A percentile compares a stretch with the other conserved stretches of the same genome.
Conservation (phyloP, 2,329 filamentous ascomycete genomes). For the Mariannaea elegans region DNA sequence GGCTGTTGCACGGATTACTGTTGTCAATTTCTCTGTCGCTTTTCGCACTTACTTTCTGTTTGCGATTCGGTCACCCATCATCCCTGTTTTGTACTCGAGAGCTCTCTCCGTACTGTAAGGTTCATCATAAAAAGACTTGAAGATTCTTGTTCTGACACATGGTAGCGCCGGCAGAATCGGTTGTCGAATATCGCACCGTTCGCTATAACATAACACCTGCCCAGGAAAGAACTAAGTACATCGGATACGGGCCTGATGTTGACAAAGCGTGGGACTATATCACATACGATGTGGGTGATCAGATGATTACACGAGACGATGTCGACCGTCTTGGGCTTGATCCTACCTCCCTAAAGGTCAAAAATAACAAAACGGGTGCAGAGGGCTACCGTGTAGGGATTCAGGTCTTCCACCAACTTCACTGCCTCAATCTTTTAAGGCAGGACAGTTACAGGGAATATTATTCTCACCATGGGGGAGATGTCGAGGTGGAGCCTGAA, state of each 20-base stretch:
- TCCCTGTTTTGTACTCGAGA: not conserved
- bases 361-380: slow-evolving; percentile 63
- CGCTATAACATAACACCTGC: slow-evolving; percentile 59
- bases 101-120: slow-evolving; percentile 29
- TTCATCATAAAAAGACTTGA: no score
- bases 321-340: slow-evolving; percentile 62
- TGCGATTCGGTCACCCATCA: slow-evolving; percentile 7
- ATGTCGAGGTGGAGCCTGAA: slow-evolving; percentile 51
- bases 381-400: slow-evolving; percentile 67
- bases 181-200: slow-evolving; percentile 58
- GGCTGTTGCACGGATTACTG: slow-evolving; percentile 26
- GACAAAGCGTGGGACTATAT: slow-evolving; percentile 66
- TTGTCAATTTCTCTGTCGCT: slow-evolving; percentile 24
- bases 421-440: slow-evolving; percentile 59
- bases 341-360: slow-evolving; percentile 63
- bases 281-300: slow-evolving; percentile 62
- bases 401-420: slow-evolving; percentile 64
- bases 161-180: slow-evolving; percentile 56
- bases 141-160: no score
- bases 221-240: slow-evolving; percentile 57
- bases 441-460: slow-evolving; percentile 61
- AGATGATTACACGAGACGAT: slow-evolving; percentile 65
- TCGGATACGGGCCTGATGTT: slow-evolving; percentile 64
- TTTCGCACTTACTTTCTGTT: slow-evolving; percentile 21
- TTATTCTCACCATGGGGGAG: slow-evolving; percentile 57